Evolutionary conservation across 805 yeast species (phyloP).

Genomic region (Hanseniaspora thailandica): DNA sequence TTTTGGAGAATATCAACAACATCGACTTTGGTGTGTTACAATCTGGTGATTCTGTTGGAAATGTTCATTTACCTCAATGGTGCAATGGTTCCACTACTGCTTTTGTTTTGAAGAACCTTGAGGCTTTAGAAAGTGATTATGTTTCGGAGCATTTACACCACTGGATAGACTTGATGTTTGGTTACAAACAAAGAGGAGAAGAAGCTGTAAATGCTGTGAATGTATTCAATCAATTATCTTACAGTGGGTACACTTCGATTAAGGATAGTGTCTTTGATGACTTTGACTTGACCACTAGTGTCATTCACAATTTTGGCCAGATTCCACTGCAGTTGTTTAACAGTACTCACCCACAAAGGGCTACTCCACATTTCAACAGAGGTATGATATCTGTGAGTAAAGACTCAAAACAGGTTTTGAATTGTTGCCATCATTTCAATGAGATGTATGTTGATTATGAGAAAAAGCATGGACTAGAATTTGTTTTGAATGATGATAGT

Average conservation of each 20-base stretch:
- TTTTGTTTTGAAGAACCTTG: conserved; percentile 63
- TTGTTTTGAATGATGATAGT: background rate
- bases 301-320: conserved; percentile 85
- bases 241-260: conserved; percentile 70
- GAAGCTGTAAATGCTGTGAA: conserved; percentile 56
- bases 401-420: conserved; percentile 18
- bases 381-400: background rate
- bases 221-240: conserved; percentile 74
- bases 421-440: too few species aligned
- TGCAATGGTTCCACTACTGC: conserved; percentile 64
- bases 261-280: conserved; percentile 61
- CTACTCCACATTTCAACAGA: background rate
- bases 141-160: conserved; percentile 64
- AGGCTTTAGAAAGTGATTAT: conserved; percentile 72
- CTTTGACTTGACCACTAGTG: conserved; percentile 64
- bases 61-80: conserved; percentile 75
- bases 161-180: conserved; percentile 83
- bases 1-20: conserved; percentile 50
- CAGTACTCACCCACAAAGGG: conserved; percentile 49
- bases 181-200: conserved; percentile 62
- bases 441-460: background rate
- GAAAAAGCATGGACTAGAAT: background rate
- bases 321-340: conserved; percentile 66
- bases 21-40: conserved; percentile 65
- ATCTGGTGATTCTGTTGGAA: conserved; percentile 40